Evolutionary conservation across 768 basidiomycete species (phyloP), one percentile per base, ranked within the genome.

Genomic region (Calocera viscosa): DNA sequence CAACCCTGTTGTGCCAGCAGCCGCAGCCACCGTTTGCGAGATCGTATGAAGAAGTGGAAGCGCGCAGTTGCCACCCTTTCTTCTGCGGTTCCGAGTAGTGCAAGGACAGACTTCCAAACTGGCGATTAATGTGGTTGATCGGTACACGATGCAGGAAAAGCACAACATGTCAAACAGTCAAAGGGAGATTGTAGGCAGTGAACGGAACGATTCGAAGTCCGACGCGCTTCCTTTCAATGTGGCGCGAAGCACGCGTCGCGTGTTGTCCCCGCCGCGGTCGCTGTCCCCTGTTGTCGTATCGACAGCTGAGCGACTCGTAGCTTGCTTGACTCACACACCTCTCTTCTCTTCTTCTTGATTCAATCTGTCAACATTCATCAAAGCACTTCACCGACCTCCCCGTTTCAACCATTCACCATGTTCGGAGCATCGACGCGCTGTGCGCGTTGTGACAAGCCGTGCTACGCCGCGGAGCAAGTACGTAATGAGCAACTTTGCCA

Each of bases 381-480:
- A 60, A 12, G 30, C 16, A 47, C 24, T 47, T 17, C 19, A 47
- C 43, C 24, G 43, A 24, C 5, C 5, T 47, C 19, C 16, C 43
- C 43, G 43, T 47, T 47, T 24, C 24, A 17, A 47, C 19, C 43
- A 24, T 47, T 60, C 30, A 60, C 30, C 53, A 60, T 60, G 53
- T 90, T 87, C 72, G 85, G 86, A 68, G 87, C 85, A 49, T 84
- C 84, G 2, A 83, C 88, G 32, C 76, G 79, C 65, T 94, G 91
- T 73, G 88, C 91, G 17, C 77, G 84, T 72, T 94, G 91, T 76
- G 76, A 75, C 67, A 90, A 87, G 76, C 75, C 82, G 0, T 92
- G 94, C 34, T 94, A 94, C 76, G 88, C 88, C 68, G 91, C 91
- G 64, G 91, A 94, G 75, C 90, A 94, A 83, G 89, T 87, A 68